Evolutionary conservation across 495 filamentous ascomycete genomes (phyloP).

Genomic region (Cercophora samala): DNA sequence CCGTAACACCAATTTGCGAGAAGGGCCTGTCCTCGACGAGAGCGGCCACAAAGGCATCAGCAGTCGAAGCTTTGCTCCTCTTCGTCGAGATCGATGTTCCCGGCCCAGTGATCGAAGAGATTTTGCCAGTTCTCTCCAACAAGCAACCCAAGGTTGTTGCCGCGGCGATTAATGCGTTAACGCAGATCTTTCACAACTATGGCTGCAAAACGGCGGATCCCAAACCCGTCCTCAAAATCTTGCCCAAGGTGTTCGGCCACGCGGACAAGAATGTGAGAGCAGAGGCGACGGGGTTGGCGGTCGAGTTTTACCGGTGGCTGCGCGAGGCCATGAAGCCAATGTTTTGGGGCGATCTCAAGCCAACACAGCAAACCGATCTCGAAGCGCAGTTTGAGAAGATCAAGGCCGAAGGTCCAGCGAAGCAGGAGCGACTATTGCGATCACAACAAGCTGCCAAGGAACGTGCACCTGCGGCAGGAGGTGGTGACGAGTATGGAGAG

Average conservation of each 20-base stretch:
- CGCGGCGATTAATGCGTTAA: slow-evolving; percentile 74
- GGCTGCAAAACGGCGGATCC: slow-evolving; percentile 96
- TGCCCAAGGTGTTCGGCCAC: slow-evolving; percentile 91
- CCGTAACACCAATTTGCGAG: slow-evolving; percentile 76
- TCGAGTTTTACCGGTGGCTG: slow-evolving; percentile 96
- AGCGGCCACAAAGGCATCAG: slow-evolving; percentile 80
- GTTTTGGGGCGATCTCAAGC: slow-evolving; percentile 95
- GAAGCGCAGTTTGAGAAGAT: slow-evolving; percentile 92
- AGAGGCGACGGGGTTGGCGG: slow-evolving; percentile 85
- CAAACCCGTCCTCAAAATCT: slow-evolving; percentile 84
- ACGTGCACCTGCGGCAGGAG: slow-evolving; percentile 55
- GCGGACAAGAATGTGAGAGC: slow-evolving; percentile 98
- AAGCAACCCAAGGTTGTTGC: slow-evolving; percentile 95
- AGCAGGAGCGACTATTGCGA: slow-evolving; percentile 84
- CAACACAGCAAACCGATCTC: slow-evolving; percentile 89
- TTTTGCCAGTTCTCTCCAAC: slow-evolving; percentile 78
- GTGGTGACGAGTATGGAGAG: slow-evolving; percentile 54
- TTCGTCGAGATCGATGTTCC: slow-evolving; percentile 88
- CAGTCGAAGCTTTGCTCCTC: slow-evolving; percentile 81
- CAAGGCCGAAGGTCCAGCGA: slow-evolving; percentile 81
- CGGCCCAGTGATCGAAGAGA: slow-evolving; percentile 82
- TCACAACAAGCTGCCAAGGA: slow-evolving; percentile 84
- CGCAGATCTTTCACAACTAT: slow-evolving; percentile 82
- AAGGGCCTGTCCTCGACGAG: slow-evolving; percentile 86
- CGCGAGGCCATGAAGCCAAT: slow-evolving; percentile 97